Conservation (phyloP, 164 flowering plant species). For the Kingdonia uniflora region DNA sequence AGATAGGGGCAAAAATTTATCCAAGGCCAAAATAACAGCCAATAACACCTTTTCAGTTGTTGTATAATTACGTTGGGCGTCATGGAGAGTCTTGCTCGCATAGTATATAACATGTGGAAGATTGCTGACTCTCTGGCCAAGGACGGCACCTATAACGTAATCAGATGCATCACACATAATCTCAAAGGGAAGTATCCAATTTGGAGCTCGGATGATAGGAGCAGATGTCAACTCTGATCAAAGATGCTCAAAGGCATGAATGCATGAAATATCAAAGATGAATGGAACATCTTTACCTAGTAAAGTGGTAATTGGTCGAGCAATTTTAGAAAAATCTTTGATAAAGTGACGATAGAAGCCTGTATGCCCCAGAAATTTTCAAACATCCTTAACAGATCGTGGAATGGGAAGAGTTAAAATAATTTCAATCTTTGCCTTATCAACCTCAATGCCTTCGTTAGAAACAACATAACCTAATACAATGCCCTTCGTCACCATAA, state of each 20-base stretch:
- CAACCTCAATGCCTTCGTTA: neutral
- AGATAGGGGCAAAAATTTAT: neutral
- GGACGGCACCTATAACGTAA: neutral
- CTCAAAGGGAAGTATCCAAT: neutral
- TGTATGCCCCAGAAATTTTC: neutral
- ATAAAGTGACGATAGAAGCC: neutral
- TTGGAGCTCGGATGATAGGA: neutral
- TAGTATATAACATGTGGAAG: neutral
- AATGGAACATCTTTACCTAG: neutral
- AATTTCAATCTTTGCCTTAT: neutral
- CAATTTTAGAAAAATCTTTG: neutral
- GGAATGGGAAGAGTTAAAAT: neutral
- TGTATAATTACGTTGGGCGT: neutral
- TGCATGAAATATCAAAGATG: too few relatives aligned
- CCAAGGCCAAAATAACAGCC: too few relatives aligned
- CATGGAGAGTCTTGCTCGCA: neutral
- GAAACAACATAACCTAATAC: neutral
- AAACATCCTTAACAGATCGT: neutral
- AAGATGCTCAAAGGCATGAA: neutral
- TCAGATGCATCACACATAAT: neutral
- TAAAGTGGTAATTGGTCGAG: neutral
- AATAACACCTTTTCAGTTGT: neutral
- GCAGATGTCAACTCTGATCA: neutral
- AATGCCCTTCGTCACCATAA: neutral
- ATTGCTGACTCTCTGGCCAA: neutral